These are phyloP conservation scores for Neurospora hispaniola DNA, from an alignment of 495 filamentous ascomycete genomes.

Conservation along the genomic window DNA sequence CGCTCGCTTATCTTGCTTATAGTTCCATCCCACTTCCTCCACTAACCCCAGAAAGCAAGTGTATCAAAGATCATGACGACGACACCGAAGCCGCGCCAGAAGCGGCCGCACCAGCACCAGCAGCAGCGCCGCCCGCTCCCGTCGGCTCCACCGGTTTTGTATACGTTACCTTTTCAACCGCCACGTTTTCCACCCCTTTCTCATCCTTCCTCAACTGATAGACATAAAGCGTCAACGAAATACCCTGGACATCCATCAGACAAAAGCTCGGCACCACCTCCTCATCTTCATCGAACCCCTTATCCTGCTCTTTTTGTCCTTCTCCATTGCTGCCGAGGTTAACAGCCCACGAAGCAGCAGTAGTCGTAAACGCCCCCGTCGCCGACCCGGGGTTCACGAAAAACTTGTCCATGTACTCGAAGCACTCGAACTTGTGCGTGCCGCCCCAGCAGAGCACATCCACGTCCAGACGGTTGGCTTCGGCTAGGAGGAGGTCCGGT, in stretches of 20 bases:
- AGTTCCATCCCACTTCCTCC: neutral
- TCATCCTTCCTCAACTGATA: constrained; percentile 89
- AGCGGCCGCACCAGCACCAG: neutral
- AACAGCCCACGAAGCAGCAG: neutral
- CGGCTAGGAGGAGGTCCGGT: constrained; percentile 82
- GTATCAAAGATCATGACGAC: neutral
- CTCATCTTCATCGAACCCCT: constrained; percentile 57
- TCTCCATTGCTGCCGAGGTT: constrained; percentile 22
- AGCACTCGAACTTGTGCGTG: constrained; percentile 96
- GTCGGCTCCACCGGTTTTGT: constrained; percentile 64
- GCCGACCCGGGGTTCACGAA: constrained; percentile 98
- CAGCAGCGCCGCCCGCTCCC: constrained; percentile 9
- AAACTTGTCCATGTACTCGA: constrained; percentile 97
- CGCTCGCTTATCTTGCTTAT: neutral
- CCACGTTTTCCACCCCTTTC: constrained; percentile 82
- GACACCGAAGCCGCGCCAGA: neutral
- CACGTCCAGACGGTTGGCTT: constrained; percentile 90
- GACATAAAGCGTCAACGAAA: constrained; percentile 92
- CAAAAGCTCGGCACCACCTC: constrained; percentile 92
- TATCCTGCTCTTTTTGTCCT: neutral
- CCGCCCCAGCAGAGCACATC: constrained; percentile 96
- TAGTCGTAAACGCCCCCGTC: constrained; percentile 67
- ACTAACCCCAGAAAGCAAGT: neutral
- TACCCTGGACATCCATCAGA: constrained; percentile 98
- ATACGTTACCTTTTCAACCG: constrained; percentile 95